Evolutionary conservation across 352 stramenopile species (phyloP).

Genomic region (Globisporangium megalacanthum): DNA sequence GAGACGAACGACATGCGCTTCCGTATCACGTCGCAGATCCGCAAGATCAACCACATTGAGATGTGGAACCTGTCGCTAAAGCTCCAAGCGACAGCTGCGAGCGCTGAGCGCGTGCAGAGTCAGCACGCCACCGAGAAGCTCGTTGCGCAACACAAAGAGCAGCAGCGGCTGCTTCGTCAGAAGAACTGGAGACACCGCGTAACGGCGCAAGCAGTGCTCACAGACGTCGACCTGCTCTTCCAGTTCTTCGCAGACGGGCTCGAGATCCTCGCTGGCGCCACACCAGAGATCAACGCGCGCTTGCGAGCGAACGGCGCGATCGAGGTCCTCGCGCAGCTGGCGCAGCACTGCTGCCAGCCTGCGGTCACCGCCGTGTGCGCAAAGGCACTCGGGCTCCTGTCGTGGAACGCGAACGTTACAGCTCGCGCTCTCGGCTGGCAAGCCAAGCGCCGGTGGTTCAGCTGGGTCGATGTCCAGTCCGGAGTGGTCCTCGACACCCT

Average conservation of each 20-base stretch:
- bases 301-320: slow-evolving; percentile 58
- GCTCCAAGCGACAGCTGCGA: slow-evolving; percentile 54
- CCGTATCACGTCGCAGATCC: slow-evolving; percentile 58
- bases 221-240: slow-evolving; percentile 60
- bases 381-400: slow-evolving; percentile 45
- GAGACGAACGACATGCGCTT: slow-evolving; percentile 82
- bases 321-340: slow-evolving; percentile 48
- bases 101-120: slow-evolving; percentile 43
- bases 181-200: slow-evolving; percentile 76
- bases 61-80: slow-evolving; percentile 82
- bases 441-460: slow-evolving; percentile 59
- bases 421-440: slow-evolving; percentile 51
- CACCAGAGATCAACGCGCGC: slow-evolving; percentile 34
- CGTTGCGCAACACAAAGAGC: slow-evolving; percentile 49
- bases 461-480: slow-evolving; percentile 40
- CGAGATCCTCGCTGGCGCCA: slow-evolving; percentile 44
- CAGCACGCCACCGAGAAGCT: slow-evolving; percentile 35
- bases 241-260: slow-evolving; percentile 64
- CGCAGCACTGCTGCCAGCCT: slow-evolving; percentile 29
- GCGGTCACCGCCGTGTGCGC: slow-evolving; percentile 39
- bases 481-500: slow-evolving; percentile 27
- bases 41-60: slow-evolving; percentile 66
- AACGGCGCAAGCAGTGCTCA: slow-evolving; percentile 55
- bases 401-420: slow-evolving; percentile 67
- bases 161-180: slow-evolving; percentile 51